A percentile compares a stretch with the other conserved stretches of the same genome.
Conservation (phyloP, 192 early-diverging fungal species). For the Martensiomyces pterosporus region DNA sequence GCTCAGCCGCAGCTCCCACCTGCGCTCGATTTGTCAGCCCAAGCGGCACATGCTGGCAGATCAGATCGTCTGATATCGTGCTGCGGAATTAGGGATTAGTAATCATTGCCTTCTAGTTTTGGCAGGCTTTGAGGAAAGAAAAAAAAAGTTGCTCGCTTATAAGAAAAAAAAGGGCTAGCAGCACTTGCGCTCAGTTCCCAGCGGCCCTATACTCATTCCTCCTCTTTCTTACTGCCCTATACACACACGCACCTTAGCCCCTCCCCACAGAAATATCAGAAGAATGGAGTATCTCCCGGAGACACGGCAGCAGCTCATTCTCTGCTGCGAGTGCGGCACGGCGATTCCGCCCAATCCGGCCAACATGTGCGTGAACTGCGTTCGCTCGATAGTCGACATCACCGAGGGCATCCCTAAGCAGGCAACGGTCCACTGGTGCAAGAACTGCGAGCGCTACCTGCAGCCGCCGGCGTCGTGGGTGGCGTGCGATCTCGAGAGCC, state of each 20-base stretch:
- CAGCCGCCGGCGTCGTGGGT: conserved; percentile 94
- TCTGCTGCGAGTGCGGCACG: conserved; percentile 93
- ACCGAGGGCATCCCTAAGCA: conserved; percentile 99
- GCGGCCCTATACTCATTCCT: too few relatives aligned
- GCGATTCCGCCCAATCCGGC: conserved; percentile 94
- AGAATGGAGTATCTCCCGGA: conserved; percentile 51
- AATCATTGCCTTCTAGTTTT: too few relatives aligned
- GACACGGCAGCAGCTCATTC: conserved; percentile 51
- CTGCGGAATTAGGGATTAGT: too few relatives aligned
- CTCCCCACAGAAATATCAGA: not conserved
- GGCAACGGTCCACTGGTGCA: conserved; percentile 92
- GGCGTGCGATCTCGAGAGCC: conserved; percentile 76
- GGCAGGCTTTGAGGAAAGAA: too few relatives aligned
- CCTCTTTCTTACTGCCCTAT: not conserved
- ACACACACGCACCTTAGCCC: not conserved
- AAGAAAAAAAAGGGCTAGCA: too few relatives aligned
- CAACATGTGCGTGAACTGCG: conserved; percentile 98
- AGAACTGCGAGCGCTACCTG: conserved; percentile 94
- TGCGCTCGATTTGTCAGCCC: too few relatives aligned
- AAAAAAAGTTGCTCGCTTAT: too few relatives aligned
- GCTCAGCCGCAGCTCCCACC: too few relatives aligned
- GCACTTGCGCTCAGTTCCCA: too few relatives aligned
- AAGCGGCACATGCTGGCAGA: too few relatives aligned
- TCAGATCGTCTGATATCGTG: too few relatives aligned
- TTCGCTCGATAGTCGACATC: conserved; percentile 94